phyloP scores from a whole-genome alignment of 2,329 filamentous ascomycete species.

The Chrysoporthe puriensis region DNA sequence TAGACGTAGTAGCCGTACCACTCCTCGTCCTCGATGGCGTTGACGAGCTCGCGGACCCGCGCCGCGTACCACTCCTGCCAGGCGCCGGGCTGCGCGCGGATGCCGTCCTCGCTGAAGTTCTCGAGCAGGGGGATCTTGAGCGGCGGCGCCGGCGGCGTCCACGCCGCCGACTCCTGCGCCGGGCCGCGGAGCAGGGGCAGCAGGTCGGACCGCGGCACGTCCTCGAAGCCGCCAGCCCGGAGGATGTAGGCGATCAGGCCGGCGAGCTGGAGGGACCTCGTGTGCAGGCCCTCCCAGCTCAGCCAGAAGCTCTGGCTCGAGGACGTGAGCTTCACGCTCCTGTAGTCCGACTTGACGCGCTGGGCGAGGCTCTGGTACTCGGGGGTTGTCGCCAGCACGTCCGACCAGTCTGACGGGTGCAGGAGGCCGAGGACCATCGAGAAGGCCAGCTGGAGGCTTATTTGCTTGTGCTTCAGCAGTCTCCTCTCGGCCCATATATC shows the following conservation, averaged over 20 bases:
- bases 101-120: slow-evolving; percentile 18
- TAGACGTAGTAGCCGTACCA: slow-evolving; percentile 31
- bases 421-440: slow-evolving; percentile 25
- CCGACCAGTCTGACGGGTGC: slow-evolving; percentile 23
- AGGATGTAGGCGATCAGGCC: slow-evolving; percentile 27
- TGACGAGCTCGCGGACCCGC: slow-evolving; percentile 25
- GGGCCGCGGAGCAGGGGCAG: slow-evolving; percentile 22
- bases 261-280: slow-evolving; percentile 27
- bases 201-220: slow-evolving; percentile 27
- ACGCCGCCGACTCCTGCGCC: neutral
- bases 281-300: slow-evolving; percentile 29
- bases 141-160: neutral
- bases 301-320: slow-evolving; percentile 28
- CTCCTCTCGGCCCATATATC: slow-evolving; percentile 25
- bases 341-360: slow-evolving; percentile 25
- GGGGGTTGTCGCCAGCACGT: slow-evolving; percentile 7
- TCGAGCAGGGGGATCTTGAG: slow-evolving; percentile 24
- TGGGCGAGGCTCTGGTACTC: slow-evolving; percentile 24
- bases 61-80: slow-evolving; percentile 29
- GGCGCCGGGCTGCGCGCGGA: slow-evolving; percentile 13
- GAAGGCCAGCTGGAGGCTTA: slow-evolving; percentile 27
- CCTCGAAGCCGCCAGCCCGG: slow-evolving; percentile 21
- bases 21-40: slow-evolving; percentile 26
- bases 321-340: slow-evolving; percentile 21
- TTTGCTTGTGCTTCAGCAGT: slow-evolving; percentile 23